Conservation (phyloP, 75 land plant genomes). For the Cryptomeria japonica region DNA sequence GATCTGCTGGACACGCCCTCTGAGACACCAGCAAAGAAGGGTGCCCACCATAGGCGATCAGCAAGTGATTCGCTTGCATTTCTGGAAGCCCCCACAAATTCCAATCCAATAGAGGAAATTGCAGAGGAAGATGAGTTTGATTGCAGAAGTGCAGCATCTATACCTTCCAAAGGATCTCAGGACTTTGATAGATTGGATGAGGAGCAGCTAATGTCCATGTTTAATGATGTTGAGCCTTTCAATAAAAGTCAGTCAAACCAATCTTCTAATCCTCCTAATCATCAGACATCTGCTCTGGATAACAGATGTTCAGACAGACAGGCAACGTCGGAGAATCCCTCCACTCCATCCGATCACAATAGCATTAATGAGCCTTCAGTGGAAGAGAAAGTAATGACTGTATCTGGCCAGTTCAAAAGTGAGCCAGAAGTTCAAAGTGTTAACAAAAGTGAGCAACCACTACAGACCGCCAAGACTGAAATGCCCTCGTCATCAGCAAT, state of each 20-base stretch:
- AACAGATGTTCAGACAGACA: constrained; percentile 31
- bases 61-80: constrained; percentile 86
- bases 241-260: constrained; percentile 17
- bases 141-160: constrained; percentile 14
- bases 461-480: constrained; percentile 26
- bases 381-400: constrained; percentile 37
- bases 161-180: constrained; percentile 15
- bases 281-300: constrained; percentile 14
- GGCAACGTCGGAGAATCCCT: constrained; percentile 31
- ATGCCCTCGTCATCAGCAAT: constrained; percentile 14
- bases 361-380: constrained; percentile 53
- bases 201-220: constrained; percentile 86
- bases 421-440: constrained; percentile 44
- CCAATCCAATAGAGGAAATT: constrained; percentile 14
- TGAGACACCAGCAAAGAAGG: constrained; percentile 26
- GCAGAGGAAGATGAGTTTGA: constrained; percentile 35
- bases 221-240: constrained; percentile 59
- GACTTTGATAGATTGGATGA: constrained; percentile 70
- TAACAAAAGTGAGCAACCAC: constrained; percentile 19
- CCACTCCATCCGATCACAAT: constrained; percentile 77
- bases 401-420: constrained; percentile 34
- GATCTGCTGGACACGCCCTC: constrained; percentile 61
- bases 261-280: constrained; percentile 2
- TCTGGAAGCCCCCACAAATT: constrained; percentile 46
- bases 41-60: constrained; percentile 72